phyloP scores from a whole-genome alignment of 2,329 filamentous ascomycete genomes.

The Aspergillus sp. region DNA sequence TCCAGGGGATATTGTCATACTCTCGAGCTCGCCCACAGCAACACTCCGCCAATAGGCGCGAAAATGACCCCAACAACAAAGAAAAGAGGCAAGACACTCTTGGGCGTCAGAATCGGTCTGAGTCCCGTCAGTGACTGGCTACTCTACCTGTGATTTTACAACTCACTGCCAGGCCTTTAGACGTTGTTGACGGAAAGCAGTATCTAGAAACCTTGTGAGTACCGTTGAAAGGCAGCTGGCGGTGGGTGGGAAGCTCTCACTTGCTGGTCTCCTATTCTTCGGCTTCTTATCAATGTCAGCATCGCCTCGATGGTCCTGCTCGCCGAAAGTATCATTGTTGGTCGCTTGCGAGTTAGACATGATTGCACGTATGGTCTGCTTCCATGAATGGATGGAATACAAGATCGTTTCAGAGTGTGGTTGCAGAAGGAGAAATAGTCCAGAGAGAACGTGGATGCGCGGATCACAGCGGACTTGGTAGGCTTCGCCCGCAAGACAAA shows the following conservation, averaged over 20 bases:
- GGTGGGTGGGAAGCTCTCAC: slow-evolving; percentile 54
- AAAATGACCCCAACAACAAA: slow-evolving; percentile 91
- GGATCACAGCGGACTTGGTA: slow-evolving; percentile 18
- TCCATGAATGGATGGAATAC: background rate
- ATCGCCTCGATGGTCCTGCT: slow-evolving; percentile 47
- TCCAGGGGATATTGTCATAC: slow-evolving; percentile 52
- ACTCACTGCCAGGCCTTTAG: slow-evolving; percentile 98
- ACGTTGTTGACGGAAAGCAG: slow-evolving; percentile 93
- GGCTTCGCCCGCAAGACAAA: slow-evolving; percentile 16
- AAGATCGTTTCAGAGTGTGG: background rate
- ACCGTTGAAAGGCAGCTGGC: slow-evolving; percentile 18
- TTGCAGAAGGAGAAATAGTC: background rate
- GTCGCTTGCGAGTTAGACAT: slow-evolving; percentile 51
- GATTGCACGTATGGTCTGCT: slow-evolving; percentile 18
- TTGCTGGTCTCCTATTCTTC: slow-evolving; percentile 90
- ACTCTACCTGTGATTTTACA: background rate
- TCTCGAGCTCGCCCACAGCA: slow-evolving; percentile 82
- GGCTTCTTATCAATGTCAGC: slow-evolving; percentile 69
- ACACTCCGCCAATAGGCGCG: slow-evolving; percentile 84
- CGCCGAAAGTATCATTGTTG: slow-evolving; percentile 49
- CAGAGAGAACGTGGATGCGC: slow-evolving; percentile 12
- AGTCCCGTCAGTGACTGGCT: slow-evolving; percentile 19
- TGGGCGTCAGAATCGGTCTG: slow-evolving; percentile 91
- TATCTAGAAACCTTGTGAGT: slow-evolving; percentile 63
- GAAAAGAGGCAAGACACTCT: slow-evolving; percentile 89